Evolutionary conservation across 2,329 filamentous ascomycete genomes (phyloP).

Genomic region (Aspergillus bombycis): DNA sequence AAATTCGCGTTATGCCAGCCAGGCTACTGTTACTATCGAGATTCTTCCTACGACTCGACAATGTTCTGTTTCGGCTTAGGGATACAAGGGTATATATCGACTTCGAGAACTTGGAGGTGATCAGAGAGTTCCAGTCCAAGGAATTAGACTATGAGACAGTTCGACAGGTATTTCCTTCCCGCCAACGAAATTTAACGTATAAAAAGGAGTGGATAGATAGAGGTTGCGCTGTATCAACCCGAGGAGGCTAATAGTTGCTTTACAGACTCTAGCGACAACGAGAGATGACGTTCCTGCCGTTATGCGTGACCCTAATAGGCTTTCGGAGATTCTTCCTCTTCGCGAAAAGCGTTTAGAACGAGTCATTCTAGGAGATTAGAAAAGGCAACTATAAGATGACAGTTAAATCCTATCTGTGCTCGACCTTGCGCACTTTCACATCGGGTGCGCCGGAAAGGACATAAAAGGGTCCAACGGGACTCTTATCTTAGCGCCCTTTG

Average conservation of each 20-base stretch:
- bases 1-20: slow-evolving; percentile 89
- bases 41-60: slow-evolving; percentile 91
- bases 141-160: slow-evolving; percentile 80
- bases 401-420: background rate
- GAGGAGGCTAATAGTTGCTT: slow-evolving; percentile 8
- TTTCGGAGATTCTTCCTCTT: slow-evolving; percentile 70
- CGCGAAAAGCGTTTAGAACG: slow-evolving; percentile 70
- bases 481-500: background rate
- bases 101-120: slow-evolving; percentile 75
- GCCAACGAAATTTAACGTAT: background rate
- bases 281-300: slow-evolving; percentile 76
- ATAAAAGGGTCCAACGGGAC: background rate
- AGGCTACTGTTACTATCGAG: slow-evolving; percentile 81
- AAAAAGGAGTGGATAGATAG: background rate
- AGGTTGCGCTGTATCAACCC: background rate
- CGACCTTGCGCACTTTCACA: background rate
- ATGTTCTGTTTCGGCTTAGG: slow-evolving; percentile 81
- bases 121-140: slow-evolving; percentile 87
- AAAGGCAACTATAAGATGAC: background rate
- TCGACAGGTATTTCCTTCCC: slow-evolving; percentile 57
- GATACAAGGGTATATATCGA: slow-evolving; percentile 94
- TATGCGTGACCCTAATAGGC: slow-evolving; percentile 76
- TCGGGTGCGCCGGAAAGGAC: background rate
- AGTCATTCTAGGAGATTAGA: slow-evolving; percentile 34
- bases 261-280: slow-evolving; percentile 54